Conservation (phyloP, 2,329 filamentous ascomycete genomes). For the Penicillium hesseltinei region DNA sequence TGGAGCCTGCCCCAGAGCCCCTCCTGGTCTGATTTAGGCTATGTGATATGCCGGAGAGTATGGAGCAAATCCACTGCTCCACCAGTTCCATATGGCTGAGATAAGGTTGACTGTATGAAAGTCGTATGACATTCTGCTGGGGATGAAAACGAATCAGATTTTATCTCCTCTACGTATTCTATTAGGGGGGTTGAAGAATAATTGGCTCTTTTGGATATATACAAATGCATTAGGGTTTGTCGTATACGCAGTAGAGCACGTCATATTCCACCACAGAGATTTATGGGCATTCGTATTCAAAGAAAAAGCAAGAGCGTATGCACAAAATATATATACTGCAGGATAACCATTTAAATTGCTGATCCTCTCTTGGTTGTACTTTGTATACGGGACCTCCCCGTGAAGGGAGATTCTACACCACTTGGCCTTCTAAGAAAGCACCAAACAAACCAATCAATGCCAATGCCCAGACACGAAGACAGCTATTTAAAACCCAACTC, state of each 20-base stretch:
- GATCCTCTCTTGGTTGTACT: background rate
- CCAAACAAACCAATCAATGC: background rate
- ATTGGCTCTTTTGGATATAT: background rate
- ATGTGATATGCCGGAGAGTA: slow-evolving; percentile 13
- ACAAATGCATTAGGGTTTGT: background rate
- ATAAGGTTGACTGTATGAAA: background rate
- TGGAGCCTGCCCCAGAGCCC: slow-evolving; percentile 17
- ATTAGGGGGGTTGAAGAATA: no score
- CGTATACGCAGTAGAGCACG: background rate
- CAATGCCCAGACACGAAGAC: background rate
- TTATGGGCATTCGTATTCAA: background rate
- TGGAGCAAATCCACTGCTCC: slow-evolving; percentile 16
- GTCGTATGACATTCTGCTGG: background rate
- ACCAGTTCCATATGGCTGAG: slow-evolving; percentile 18
- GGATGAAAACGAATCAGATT: background rate
- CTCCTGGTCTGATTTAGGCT: slow-evolving; percentile 10
- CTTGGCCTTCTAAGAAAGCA: background rate
- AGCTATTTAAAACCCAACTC: background rate
- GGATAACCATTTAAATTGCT: background rate
- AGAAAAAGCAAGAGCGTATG: background rate
- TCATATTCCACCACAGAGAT: background rate
- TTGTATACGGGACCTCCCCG: slow-evolving; percentile 10
- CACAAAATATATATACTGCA: background rate
- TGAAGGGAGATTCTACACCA: background rate
- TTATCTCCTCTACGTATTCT: background rate